Percentiles rank a stretch among this genome's conserved stretches.
These are phyloP conservation scores for Neoscytalidium dimidiatum DNA, from an alignment of 2,329 filamentous ascomycete genomes.

Conservation along the genomic window DNA sequence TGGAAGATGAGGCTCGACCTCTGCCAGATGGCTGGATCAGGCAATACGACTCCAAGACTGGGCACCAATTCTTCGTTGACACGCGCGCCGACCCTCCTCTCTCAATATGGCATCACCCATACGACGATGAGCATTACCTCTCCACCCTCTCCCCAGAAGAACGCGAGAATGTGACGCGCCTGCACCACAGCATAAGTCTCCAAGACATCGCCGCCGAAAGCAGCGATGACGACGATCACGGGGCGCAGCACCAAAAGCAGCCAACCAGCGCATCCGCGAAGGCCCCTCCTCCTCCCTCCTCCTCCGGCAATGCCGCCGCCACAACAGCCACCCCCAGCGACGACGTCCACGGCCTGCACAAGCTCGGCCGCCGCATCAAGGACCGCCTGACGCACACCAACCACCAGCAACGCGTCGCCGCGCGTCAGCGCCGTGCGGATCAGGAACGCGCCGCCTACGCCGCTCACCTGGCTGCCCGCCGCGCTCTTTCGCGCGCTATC, in stretches of 20 bases:
- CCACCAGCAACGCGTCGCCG: constrained; percentile 54
- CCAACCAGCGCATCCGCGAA: constrained; percentile 11
- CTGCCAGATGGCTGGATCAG: constrained; percentile 60
- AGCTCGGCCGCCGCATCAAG: constrained; percentile 59
- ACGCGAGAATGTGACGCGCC: constrained; percentile 47
- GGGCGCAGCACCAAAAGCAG: constrained; percentile 20
- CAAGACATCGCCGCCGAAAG: constrained; percentile 45
- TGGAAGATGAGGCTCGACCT: constrained; percentile 62
- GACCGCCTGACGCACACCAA: constrained; percentile 60
- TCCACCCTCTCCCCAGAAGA: constrained; percentile 50
- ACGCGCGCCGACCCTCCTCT: constrained; percentile 56
- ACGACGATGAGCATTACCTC: constrained; percentile 60
- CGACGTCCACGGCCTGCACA: constrained; percentile 35
- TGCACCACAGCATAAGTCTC: constrained; percentile 39
- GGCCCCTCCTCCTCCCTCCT: constrained; percentile 25
- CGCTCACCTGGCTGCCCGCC: constrained; percentile 52
- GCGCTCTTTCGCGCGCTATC: constrained; percentile 53
- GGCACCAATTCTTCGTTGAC: constrained; percentile 66
- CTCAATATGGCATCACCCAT: constrained; percentile 63
- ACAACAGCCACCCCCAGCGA: constrained; percentile 24
- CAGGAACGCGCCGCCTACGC: constrained; percentile 56
- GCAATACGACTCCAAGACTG: constrained; percentile 54
- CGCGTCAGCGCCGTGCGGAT: constrained; percentile 49
- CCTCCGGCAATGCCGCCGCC: too few species aligned
- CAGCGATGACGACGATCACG: constrained; percentile 50